These are phyloP conservation scores for Salix suchowensis DNA, from an alignment of 345 rosid species.

Conservation along the genomic window DNA sequence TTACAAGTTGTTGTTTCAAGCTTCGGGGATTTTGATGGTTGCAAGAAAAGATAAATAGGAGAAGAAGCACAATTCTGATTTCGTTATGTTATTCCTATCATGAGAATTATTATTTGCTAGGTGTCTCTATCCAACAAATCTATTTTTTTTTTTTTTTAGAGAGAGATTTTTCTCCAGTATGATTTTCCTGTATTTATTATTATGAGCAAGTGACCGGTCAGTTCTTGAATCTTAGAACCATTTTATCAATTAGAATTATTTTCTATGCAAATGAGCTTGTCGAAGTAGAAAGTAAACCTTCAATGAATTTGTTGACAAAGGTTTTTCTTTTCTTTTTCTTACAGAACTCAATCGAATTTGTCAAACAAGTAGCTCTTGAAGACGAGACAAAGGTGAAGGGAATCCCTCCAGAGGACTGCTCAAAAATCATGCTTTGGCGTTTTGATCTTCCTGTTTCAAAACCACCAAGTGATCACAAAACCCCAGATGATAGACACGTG, in stretches of 20 bases:
- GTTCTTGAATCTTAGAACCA: not conserved
- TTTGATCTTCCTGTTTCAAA: slow-evolving; percentile 32
- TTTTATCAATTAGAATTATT: no score
- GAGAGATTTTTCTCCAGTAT: not conserved
- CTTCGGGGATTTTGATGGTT: no score
- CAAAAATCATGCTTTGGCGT: slow-evolving; percentile 84
- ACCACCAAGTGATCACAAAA: not conserved
- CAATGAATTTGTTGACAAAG: not conserved
- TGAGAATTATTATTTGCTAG: not conserved
- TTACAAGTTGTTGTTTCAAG: no score
- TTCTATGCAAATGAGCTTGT: not conserved
- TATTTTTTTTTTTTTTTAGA: not conserved
- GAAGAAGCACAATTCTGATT: no score
- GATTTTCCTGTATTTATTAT: not conserved
- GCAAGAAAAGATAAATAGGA: no score
- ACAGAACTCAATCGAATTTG: slow-evolving; percentile 80
- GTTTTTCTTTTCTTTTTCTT: not conserved
- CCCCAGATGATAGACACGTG: not conserved
- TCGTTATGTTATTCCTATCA: no score
- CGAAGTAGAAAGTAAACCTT: no score
- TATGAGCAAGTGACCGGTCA: not conserved
- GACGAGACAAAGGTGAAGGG: slow-evolving; percentile 78
- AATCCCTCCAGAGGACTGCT: slow-evolving; percentile 65
- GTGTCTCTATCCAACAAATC: not conserved
- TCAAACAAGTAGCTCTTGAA: slow-evolving; percentile 73